A percentile compares a stretch with the other conserved stretches of the same genome.
Evolutionary conservation across 2,329 filamentous ascomycete species (phyloP).

Genomic region (Coniosporium tulheliwenetii): DNA sequence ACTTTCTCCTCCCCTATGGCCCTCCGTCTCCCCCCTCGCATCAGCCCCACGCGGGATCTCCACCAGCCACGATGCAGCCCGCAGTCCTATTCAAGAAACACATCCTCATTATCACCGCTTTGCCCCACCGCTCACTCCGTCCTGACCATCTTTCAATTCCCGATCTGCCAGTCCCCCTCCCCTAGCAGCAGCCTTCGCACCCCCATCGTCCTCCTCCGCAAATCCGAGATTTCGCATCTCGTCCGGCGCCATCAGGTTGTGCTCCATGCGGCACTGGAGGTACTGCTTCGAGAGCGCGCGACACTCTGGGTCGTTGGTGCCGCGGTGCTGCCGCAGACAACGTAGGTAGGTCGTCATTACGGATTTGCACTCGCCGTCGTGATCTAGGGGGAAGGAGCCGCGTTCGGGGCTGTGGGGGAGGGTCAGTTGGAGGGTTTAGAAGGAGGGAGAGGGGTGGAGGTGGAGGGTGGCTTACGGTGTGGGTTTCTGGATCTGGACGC

Average conservation of each 20-base stretch:
- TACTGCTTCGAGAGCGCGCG: conserved; percentile 78
- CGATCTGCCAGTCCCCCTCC: no score
- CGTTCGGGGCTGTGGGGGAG: conserved; percentile 55
- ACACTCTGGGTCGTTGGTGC: conserved; percentile 76
- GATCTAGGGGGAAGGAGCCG: conserved; percentile 91
- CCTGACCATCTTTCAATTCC: no score
- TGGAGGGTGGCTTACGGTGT: conserved; percentile 42
- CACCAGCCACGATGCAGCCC: no score
- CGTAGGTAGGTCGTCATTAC: conserved; percentile 74
- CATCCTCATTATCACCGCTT: no score
- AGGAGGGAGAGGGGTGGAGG: background rate
- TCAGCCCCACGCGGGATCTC: no score
- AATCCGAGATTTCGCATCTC: conserved; percentile 92
- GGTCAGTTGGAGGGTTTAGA: background rate
- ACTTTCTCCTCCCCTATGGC: no score
- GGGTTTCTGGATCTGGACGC: conserved; percentile 48
- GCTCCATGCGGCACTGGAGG: conserved; percentile 54
- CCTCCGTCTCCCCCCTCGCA: no score
- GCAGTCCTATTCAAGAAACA: no score
- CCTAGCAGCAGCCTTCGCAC: no score
- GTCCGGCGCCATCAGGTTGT: conserved; percentile 91
- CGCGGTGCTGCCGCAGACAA: conserved; percentile 72
- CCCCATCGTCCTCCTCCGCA: conserved; percentile 28
- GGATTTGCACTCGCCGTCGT: conserved; percentile 88
- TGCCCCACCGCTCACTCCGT: no score